Evolutionary conservation across 2,329 filamentous ascomycete species (phyloP), one percentile per base, ranked within the genome.

Genomic region (Alternaria triticina): DNA sequence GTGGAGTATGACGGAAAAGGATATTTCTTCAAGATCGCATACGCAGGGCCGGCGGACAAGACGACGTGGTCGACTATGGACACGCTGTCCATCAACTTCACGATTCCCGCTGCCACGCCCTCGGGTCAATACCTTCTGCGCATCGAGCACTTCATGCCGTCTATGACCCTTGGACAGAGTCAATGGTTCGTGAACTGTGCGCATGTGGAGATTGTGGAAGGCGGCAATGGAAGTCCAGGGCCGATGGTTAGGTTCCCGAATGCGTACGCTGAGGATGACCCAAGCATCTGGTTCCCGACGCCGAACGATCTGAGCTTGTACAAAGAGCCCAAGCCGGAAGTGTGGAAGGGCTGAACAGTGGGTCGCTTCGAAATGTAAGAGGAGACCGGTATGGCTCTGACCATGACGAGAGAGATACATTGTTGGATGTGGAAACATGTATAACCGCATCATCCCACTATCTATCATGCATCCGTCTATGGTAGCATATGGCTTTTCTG

Each of bases 91-190:
- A 11, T 40, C 3, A 17, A 40, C 36, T 40, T 40, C 9, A 40
- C 36, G 4, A 40, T 40, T 6, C 36, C 36, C 9, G 5, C 36
- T 40, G 36, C 36, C 9, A 40, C 36, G n/a, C 36, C 36, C 36
- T 40, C 36, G 1, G 36, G 36, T 8, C 4, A 17, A 40, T 40
- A 40, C 9, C 36, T 40, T 0, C 6, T 40, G 36, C 36, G 36
- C 36, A 40, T 40, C n/a, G 36, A 40, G 36, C 36, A 40, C n/a
- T 40, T 40, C 36, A 40, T 40, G 36, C 36, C 36, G n/a, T 40
- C 36, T 3, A 40, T 17, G 36, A 40, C 36, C 17, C 36, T 40
- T 40, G 36, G 36, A 6, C 36, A 40, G n/a, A 40, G 36, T 40
- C 36, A 40, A 40, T 40, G 36, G 36, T 40, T 40, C 1, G 36